Base-by-base conservation (phyloP, 2,329 filamentous ascomycete genomes). In the Metarhizium humberi region DNA sequence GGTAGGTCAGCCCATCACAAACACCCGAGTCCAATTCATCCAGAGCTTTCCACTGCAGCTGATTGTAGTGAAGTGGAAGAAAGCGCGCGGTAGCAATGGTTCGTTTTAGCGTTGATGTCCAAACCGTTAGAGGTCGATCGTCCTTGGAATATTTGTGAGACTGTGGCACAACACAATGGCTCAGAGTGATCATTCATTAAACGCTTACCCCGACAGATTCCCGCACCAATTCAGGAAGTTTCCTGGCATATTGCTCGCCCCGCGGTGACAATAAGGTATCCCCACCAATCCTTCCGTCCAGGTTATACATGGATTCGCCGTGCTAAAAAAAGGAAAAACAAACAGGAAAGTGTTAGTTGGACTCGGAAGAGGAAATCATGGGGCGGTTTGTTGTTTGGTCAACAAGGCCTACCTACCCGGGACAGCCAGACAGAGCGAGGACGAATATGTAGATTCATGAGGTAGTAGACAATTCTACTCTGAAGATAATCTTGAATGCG, bases 381-480 rank as follows among this genome's bases (percentile, higher is more conserved):
- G 13, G 11, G 25, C 20, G 30, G 25, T 7, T n/a, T 14, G 4
- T 48, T 16, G 25, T 30, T 48, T 16, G 11, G 45, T 48, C n/a
- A 5, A 48, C 42, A 20, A 6, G 6, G 18, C 34, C 38, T 14
- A 79, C 85, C 72, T 77, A 92, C 89, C 60, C 94, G 80, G 62
- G 94, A 97, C 52, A 99, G 76, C 94, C 94, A 99, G 61, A 99
- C 95, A 4, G 91, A 95, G 55, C 94, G 84, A 18, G 92, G 92
- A 60, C 92, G 92, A 70, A 99, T 99, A 73, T 99, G 94, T 43
- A 99, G 79, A 69, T 97, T 99, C 86, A 97, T 96, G 56, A 97
- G 83, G 69, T 96, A 99, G 73, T 99, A 99, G 49, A 99, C 92
- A 48, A 99, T 86, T 56, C 94, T 86, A 70, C 90, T 96, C 70